These are phyloP conservation scores for Trichopus zeylanicus DNA, from an alignment of 116 monocot species.

Conservation along the genomic window DNA sequence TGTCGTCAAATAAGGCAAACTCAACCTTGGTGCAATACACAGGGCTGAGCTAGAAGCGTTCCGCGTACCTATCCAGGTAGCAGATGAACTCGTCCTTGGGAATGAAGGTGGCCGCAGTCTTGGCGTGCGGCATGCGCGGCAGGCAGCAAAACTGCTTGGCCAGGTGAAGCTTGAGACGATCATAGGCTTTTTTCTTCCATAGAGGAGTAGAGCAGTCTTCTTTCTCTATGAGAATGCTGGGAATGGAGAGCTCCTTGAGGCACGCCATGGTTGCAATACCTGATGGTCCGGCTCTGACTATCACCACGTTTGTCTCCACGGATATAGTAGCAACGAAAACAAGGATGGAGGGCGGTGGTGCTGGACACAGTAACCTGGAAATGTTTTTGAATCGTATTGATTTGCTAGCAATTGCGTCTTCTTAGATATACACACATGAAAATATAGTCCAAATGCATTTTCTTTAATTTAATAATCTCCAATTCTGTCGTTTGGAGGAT, in stretches of 20 bases:
- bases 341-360: no score
- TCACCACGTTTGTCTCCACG: not conserved
- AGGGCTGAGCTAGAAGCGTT: constrained; percentile 1
- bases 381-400: no score
- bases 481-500: no score
- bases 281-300: constrained; percentile 12
- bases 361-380: no score
- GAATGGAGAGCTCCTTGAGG: constrained; percentile 15
- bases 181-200: constrained; percentile 19
- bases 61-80: constrained; percentile 26
- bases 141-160: constrained; percentile 28
- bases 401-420: no score
- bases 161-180: constrained; percentile 28
- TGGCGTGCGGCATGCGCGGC: constrained; percentile 16
- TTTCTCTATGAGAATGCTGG: constrained; percentile 14
- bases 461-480: no score
- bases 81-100: constrained; percentile 22
- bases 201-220: constrained; percentile 22
- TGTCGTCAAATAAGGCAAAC: not conserved
- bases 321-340: no score
- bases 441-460: no score
- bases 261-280: constrained; percentile 19
- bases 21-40: not conserved
- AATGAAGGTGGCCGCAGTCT: constrained; percentile 22
- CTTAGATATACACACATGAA: no score